phyloP scores from a whole-genome alignment of 1,139 yeast genomes.

The Debaryomyces coudertii region DNA sequence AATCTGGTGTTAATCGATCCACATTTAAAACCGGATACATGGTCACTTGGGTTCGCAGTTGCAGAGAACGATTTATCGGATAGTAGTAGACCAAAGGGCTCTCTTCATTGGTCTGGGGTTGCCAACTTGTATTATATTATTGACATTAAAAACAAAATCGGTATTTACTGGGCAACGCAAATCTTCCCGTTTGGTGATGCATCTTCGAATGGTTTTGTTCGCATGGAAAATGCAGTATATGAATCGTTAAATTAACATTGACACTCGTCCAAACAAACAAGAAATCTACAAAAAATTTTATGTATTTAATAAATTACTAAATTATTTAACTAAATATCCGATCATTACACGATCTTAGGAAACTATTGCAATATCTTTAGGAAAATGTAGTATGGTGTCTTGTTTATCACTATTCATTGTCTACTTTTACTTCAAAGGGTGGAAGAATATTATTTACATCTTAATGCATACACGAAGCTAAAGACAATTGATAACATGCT shows the following conservation, averaged over 20 bases:
- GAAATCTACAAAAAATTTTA: not conserved
- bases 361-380: no score
- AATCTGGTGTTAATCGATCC: constrained; percentile 1
- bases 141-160: constrained; percentile 32
- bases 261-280: no score
- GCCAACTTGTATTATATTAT: constrained; percentile 39
- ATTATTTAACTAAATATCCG: no score
- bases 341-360: no score
- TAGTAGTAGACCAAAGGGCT: constrained; percentile 35
- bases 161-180: constrained; percentile 33
- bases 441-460: no score
- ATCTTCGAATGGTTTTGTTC: constrained; percentile 20
- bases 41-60: constrained; percentile 14
- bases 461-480: no score
- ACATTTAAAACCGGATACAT: constrained; percentile 7
- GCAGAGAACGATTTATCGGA: constrained; percentile 22
- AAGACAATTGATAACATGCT: no score
- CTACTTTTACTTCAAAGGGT: no score
- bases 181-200: constrained; percentile 31
- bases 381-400: no score
- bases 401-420: no score
- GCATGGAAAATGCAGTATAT: constrained; percentile 26
- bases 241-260: not conserved
- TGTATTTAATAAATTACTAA: not conserved
- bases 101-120: constrained; percentile 38